Evolutionary conservation across 2,329 filamentous ascomycete species (phyloP).

Genomic region (Leptographium procerum): DNA sequence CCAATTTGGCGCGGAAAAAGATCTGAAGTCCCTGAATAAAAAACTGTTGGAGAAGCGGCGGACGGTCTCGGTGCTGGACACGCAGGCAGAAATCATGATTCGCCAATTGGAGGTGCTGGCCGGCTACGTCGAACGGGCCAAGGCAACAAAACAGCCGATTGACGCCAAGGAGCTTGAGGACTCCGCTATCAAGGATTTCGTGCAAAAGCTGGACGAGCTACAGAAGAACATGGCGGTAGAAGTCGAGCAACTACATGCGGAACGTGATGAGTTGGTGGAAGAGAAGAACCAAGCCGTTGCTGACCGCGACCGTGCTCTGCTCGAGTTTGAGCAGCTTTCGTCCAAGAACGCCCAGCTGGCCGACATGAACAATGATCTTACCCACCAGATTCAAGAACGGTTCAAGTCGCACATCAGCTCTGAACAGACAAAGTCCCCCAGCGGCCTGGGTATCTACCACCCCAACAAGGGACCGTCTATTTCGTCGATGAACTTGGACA

Average conservation of each 20-base stretch:
- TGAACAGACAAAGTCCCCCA: slow-evolving; percentile 31
- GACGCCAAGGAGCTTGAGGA: slow-evolving; percentile 78
- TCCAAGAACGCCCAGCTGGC: slow-evolving; percentile 89
- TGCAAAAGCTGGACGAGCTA: slow-evolving; percentile 57
- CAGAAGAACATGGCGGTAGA: slow-evolving; percentile 45
- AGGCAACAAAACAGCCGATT: slow-evolving; percentile 68
- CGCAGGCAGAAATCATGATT: slow-evolving; percentile 90
- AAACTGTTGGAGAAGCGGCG: slow-evolving; percentile 88
- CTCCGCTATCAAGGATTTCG: slow-evolving; percentile 81
- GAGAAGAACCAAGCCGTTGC: slow-evolving; percentile 74
- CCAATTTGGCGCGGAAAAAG: slow-evolving; percentile 57
- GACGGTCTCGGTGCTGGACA: slow-evolving; percentile 87
- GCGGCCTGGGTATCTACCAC: slow-evolving; percentile 46
- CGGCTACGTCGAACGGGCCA: slow-evolving; percentile 76
- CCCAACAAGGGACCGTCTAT: slow-evolving; percentile 35
- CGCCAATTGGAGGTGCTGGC: slow-evolving; percentile 82
- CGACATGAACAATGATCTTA: slow-evolving; percentile 90
- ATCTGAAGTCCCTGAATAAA: slow-evolving; percentile 67
- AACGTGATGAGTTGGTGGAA: slow-evolving; percentile 71
- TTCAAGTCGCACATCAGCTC: slow-evolving; percentile 65
- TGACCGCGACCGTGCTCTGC: slow-evolving; percentile 82
- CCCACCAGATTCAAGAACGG: slow-evolving; percentile 84
- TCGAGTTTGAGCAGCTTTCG: slow-evolving; percentile 91
- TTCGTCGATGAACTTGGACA: slow-evolving; percentile 40
- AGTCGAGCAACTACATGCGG: slow-evolving; percentile 51